Conservation (phyloP, 1,284 basidiomycete genomes). For the Ganoderma boninense region DNA sequence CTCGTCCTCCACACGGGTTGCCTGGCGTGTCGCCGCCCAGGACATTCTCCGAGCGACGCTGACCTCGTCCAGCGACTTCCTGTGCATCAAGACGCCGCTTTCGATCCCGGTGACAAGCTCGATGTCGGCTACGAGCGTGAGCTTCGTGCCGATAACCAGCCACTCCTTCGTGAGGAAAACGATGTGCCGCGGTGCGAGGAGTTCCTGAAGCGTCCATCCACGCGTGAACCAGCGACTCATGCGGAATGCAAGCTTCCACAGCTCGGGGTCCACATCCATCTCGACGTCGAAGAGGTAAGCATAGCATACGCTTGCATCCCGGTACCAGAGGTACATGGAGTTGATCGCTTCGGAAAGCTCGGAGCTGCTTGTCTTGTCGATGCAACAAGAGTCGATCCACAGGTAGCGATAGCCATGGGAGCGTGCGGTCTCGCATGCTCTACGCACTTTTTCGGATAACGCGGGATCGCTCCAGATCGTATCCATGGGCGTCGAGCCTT, state of each 20-base stretch:
- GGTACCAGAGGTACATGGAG: conserved; percentile 10
- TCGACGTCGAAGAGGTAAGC: conserved; percentile 2
- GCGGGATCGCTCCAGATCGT: not conserved
- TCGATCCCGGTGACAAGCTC: conserved; percentile 1
- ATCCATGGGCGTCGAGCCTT: not conserved
- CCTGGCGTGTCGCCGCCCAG: not conserved
- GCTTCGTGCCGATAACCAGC: conserved; percentile 10
- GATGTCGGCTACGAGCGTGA: not conserved
- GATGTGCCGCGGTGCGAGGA: not conserved
- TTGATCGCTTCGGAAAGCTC: conserved; percentile 7
- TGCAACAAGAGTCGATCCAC: conserved; percentile 7
- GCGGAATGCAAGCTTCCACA: not conserved
- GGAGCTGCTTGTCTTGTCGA: conserved; percentile 11
- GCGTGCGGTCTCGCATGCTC: not conserved
- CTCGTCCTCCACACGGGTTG: not conserved
- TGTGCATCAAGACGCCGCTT: not conserved
- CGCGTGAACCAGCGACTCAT: not conserved
- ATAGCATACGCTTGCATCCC: not conserved
- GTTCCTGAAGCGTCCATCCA: not conserved
- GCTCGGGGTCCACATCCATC: not conserved
- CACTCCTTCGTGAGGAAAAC: conserved; percentile 8
- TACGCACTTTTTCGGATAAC: conserved; percentile 1
- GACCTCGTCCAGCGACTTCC: not conserved
- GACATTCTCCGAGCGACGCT: not conserved
- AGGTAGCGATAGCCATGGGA: not conserved